Base-by-base conservation (phyloP, 2,329 filamentous ascomycete species). In the Claviceps paspali region DNA sequence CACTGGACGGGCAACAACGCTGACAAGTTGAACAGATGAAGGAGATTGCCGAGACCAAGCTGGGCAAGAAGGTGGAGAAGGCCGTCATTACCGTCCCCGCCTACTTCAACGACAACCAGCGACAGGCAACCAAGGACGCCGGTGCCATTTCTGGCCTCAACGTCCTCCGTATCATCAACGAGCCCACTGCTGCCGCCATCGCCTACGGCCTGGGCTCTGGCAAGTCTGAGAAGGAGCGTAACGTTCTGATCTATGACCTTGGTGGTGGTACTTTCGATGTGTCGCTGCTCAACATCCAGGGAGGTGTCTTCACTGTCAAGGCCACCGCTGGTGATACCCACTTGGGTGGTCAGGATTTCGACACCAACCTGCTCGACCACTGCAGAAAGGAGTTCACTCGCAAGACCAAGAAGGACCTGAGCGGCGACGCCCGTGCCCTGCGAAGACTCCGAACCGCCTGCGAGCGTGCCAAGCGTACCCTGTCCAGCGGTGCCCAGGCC, bases 51-150 rank as follows among this genome's bases (percentile, higher is more conserved):
- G 91, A 98, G 75, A 75, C 73, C 65, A 96, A 98, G 77, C 79
- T 98, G 54, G 91, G 86, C 65, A 94, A 92, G 81, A 93, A 91
- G 73, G 87, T 96, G 56, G 79, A 91, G 69, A 96, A 96, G 79
- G 91, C 91, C 48, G 91, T 98, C 62, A 87, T 98, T 65, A 98
- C 91, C 45, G 91, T 96, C 41, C 91, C 91, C 41, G 91, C 91
- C 60, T 98, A 98, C 77, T 98, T 98, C 84, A 96, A 96, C 76
- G 91, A 98, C 79, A 94, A 93, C 75, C 91, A 98, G 74, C 82
- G 91, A 69, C 91, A 96, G 70, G 84, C 91, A 49, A 98, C 91
- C 69, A 96, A 96, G 80, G 91, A 96, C 60, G 91, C 91, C 49
- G 91, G 91, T 79, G 82, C 88, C 62, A 98, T 98, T 59, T 70